Conservation (phyloP, 139 green algal genomes). For the Tetradesmus obliquus region DNA sequence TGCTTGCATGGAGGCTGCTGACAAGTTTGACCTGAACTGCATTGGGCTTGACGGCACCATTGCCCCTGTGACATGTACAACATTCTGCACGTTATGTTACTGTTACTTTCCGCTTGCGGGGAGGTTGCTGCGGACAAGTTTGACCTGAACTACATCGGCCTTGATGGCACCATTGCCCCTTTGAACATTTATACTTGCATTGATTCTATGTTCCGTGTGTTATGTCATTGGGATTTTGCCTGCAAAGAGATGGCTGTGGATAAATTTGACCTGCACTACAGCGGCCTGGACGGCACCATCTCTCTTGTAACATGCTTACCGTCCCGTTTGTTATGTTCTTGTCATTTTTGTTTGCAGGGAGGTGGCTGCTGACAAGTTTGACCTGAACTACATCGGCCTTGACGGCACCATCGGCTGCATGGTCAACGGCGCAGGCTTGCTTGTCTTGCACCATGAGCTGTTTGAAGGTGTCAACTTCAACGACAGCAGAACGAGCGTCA, state of each 20-base stretch:
- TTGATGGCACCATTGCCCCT: conserved; percentile 96
- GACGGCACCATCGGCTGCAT: conserved; percentile 96
- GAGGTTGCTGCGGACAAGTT: conserved; percentile 75
- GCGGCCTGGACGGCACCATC: too few species aligned
- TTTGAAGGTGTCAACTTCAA: background rate
- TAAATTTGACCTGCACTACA: too few species aligned
- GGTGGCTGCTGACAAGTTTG: conserved; percentile 89
- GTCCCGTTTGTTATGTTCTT: too few species aligned
- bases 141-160: conserved; percentile 99
- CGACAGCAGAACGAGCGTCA: background rate
- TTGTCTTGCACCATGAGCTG: background rate
- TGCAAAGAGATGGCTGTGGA: too few species aligned
- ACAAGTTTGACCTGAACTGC: background rate
- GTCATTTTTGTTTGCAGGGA: conserved; percentile 64
- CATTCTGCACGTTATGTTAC: background rate
- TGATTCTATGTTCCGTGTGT: too few species aligned
- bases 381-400: conserved; percentile 99
- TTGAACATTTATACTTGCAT: too few species aligned
- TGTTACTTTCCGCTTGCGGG: too few species aligned
- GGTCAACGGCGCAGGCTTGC: conserved; percentile 97
- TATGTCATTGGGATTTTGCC: too few species aligned
- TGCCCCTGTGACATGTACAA: background rate
- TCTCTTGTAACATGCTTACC: too few species aligned
- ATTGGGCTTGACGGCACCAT: too few species aligned
- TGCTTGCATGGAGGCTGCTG: too few species aligned